A percentile compares a stretch with the other conserved stretches of the same genome.
These are phyloP conservation scores for Candida takata DNA, from an alignment of 805 yeast species.

Conservation along the genomic window DNA sequence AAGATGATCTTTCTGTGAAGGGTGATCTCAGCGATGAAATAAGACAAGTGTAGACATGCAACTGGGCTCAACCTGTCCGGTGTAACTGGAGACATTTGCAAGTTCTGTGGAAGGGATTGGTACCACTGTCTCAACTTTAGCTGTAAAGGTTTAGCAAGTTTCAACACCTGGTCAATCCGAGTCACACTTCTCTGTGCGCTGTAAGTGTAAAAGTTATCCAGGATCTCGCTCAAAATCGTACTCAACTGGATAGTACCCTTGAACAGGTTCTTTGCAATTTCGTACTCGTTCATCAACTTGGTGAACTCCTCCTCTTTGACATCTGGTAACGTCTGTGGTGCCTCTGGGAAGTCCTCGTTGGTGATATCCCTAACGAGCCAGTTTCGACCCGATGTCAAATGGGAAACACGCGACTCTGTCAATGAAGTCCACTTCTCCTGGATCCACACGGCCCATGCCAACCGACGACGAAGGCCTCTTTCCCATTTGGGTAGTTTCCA, in stretches of 20 bases:
- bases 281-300: conserved; percentile 42
- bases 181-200: conserved; percentile 49
- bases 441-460: conserved; percentile 93
- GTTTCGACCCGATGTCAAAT: conserved; percentile 58
- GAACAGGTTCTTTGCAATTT: conserved; percentile 63
- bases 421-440: conserved; percentile 90
- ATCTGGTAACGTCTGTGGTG: conserved; percentile 29
- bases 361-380: conserved; percentile 72
- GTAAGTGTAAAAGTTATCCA: conserved; percentile 67
- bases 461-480: conserved; percentile 73
- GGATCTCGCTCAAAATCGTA: conserved; percentile 61
- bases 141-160: conserved; percentile 76
- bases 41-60: conserved; percentile 75
- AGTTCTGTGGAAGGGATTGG: conserved; percentile 56
- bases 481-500: conserved; percentile 98
- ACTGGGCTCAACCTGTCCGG: conserved; percentile 63
- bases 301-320: conserved; percentile 18
- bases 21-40: conserved; percentile 84
- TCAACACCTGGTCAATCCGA: conserved; percentile 61
- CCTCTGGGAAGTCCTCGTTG: conserved; percentile 73
- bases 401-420: conserved; percentile 80
- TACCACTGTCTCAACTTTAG: conserved; percentile 68
- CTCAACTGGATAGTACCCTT: conserved; percentile 61
- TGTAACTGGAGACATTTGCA: conserved; percentile 53
- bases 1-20: conserved; percentile 73